These are phyloP conservation scores for Syzygium malaccense DNA, from an alignment of 441 rosid species.

Conservation along the genomic window DNA sequence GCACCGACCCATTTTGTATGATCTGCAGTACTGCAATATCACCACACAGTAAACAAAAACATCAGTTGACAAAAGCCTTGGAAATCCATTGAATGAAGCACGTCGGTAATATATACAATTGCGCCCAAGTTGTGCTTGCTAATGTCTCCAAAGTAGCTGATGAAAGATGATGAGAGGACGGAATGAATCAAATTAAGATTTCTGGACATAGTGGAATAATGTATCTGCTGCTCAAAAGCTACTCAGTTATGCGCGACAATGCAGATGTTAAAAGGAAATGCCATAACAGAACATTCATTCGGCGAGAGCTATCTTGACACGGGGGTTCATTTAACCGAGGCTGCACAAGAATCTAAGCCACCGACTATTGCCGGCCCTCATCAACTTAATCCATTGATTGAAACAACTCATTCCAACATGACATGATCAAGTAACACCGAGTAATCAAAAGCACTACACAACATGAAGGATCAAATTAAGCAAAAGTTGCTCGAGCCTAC, in stretches of 20 bases:
- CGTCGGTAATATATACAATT: background rate
- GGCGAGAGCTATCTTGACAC: background rate
- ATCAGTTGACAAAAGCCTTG: background rate
- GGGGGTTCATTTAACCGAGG: background rate
- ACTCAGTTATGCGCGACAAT: background rate
- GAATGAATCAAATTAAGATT: background rate
- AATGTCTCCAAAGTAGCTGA: background rate
- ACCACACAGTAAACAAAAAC: background rate
- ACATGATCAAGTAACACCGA: background rate
- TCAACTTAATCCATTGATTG: background rate
- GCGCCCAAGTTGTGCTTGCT: background rate
- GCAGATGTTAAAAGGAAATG: background rate
- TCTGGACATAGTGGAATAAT: background rate
- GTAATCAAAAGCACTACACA: background rate
- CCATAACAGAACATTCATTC: background rate
- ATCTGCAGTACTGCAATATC: slow-evolving; percentile 66
- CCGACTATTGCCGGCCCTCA: background rate
- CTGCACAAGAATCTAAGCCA: background rate
- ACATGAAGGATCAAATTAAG: background rate
- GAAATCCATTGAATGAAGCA: background rate
- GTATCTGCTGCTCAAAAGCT: background rate
- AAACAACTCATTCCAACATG: background rate
- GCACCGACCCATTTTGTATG: slow-evolving; percentile 90
- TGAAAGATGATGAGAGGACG: background rate
- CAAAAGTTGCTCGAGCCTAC: background rate